Base-by-base conservation (phyloP, 345 rosid genomes). In the Aegle marmelos region DNA sequence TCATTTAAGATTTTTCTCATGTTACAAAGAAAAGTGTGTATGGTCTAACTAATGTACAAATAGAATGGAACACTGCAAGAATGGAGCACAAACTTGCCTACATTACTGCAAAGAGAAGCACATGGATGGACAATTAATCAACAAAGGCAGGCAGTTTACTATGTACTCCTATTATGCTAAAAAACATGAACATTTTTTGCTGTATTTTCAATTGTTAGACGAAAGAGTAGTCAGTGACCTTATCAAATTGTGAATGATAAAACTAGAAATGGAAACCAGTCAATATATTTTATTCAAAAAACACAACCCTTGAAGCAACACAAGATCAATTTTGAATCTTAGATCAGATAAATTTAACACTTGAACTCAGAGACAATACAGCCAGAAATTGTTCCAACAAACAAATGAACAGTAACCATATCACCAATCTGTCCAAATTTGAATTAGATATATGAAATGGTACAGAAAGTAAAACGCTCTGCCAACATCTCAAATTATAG, bases 1-100 rank as follows among this genome's bases (percentile, higher is more conserved):
- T 73, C 68, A 74, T 7, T 39, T 75, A 73, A 62, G 71, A 30
- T 56, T 27, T 68, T 61, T 74, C 70, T 21, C 68, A 31, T 45
- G 41, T 4, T 24, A 72, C 14, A 48, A 50, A 79, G 53, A 68
- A 31, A 73, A 76, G 17, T 4, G 56, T 9, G 74, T 28, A 21
- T 31, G 10, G 53, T 57, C 65, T 54, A 37, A 74, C 45, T 14
- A 68, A 50, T 79, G 57, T 48, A 22, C 28, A 65, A 65, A 39
- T 56, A 39, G 57, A 27, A 30, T 14, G 58, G 63, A 39, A 82
- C 61, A 31, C 39, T 79, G 59, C 54, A 73, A 21, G 16, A 6
- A 54, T 10, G 61, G 30, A 74, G 39, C 60, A 74, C 24, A 50
- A 48, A 10, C 9, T 75, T 24, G 64, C 41, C 36, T 21, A 74